Evolutionary conservation across 2,329 filamentous ascomycete genomes (phyloP).

Genomic region (Xylariomycetidae sp.): DNA sequence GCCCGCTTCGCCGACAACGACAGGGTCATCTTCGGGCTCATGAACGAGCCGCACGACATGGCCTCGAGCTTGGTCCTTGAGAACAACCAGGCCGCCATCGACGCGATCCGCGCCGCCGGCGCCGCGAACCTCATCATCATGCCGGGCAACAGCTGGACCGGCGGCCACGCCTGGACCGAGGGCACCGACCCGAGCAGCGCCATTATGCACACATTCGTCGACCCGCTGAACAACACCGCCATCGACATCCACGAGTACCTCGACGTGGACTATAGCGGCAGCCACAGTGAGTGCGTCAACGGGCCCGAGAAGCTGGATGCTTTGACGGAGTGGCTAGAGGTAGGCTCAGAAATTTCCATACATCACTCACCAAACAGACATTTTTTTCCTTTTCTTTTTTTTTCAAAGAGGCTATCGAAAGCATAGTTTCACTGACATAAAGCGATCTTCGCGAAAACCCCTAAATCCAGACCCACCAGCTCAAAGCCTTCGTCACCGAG

Average conservation of each 20-base stretch:
- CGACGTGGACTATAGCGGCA: conserved; percentile 43
- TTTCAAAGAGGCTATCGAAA: too few species aligned
- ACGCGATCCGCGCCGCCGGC: conserved; percentile 37
- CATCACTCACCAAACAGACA: conserved; percentile 5
- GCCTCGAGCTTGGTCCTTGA: conserved; percentile 37
- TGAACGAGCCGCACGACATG: conserved; percentile 50
- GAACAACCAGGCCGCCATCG: conserved; percentile 44
- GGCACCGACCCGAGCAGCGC: conserved; percentile 33
- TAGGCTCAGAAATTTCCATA: too few species aligned
- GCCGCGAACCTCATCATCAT: conserved; percentile 44
- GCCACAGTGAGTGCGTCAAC: conserved; percentile 36
- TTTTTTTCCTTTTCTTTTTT: not conserved
- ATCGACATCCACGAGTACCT: conserved; percentile 49
- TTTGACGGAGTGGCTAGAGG: conserved; percentile 41
- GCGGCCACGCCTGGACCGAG: conserved; percentile 42
- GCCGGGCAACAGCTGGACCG: conserved; percentile 45
- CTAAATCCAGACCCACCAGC: conserved; percentile 4
- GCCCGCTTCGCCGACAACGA: conserved; percentile 39
- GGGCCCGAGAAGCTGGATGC: conserved; percentile 34
- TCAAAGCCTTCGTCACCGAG: conserved; percentile 46
- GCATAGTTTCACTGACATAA: not conserved
- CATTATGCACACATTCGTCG: conserved; percentile 36
- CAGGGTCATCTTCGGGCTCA: conserved; percentile 46
- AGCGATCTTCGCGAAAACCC: too few species aligned
- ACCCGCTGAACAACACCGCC: conserved; percentile 43